These are phyloP conservation scores for Drechslera avenae DNA, from an alignment of 2,329 filamentous ascomycete species.

Conservation along the genomic window DNA sequence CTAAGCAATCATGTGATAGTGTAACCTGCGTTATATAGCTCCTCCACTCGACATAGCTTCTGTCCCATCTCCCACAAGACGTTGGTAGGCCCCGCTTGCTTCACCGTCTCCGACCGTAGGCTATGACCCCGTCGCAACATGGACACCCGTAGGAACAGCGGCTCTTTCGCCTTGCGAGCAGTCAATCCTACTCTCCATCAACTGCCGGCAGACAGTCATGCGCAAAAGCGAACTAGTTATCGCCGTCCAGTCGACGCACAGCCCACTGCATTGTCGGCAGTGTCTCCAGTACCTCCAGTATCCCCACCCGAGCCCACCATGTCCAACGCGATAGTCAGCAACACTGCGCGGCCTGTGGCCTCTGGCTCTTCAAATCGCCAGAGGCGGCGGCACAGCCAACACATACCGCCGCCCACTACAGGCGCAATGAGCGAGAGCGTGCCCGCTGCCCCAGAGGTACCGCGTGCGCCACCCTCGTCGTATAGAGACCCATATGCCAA, in stretches of 20 bases:
- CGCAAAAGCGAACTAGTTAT: slow-evolving; percentile 42
- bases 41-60: slow-evolving; percentile 6
- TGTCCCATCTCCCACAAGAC: slow-evolving; percentile 18
- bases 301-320: slow-evolving; percentile 22
- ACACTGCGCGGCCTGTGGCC: slow-evolving; percentile 35
- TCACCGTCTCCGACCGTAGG: slow-evolving; percentile 9
- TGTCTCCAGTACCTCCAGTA: not conserved
- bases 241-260: slow-evolving; percentile 41
- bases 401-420: slow-evolving; percentile 33
- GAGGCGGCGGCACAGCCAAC: slow-evolving; percentile 40
- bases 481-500: slow-evolving; percentile 47
- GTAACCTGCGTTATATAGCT: slow-evolving; percentile 14
- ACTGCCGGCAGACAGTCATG: slow-evolving; percentile 31
- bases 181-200: slow-evolving; percentile 31
- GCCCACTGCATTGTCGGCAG: slow-evolving; percentile 20
- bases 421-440: slow-evolving; percentile 30
- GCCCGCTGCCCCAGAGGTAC: slow-evolving; percentile 63
- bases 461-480: slow-evolving; percentile 57
- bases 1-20: slow-evolving; percentile 29
- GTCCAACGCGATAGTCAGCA: slow-evolving; percentile 32
- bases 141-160: slow-evolving; percentile 38
- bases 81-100: slow-evolving; percentile 16
- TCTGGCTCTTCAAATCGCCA: slow-evolving; percentile 30
- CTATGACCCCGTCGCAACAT: slow-evolving; percentile 35
- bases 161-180: slow-evolving; percentile 28